Conservation (phyloP, 192 early-diverging fungal species). For the Coemansia umbellata region DNA sequence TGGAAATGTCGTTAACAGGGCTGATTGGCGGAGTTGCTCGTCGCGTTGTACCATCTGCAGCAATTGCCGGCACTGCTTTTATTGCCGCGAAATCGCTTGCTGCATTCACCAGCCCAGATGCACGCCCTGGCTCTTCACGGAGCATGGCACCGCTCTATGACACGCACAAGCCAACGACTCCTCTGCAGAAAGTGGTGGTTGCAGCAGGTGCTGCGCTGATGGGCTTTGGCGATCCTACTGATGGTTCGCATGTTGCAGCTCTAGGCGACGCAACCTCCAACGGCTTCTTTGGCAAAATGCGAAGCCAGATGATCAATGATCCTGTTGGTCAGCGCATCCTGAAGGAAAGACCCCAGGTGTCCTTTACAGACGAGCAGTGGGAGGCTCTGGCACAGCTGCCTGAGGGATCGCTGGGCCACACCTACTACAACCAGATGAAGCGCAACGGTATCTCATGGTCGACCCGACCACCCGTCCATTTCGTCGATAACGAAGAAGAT, state of each 20-base stretch:
- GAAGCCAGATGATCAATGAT: conserved; percentile 74
- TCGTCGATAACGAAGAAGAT: conserved; percentile 84
- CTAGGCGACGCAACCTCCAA: conserved; percentile 87
- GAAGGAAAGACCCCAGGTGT: conserved; percentile 74
- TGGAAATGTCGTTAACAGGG: conserved; percentile 24
- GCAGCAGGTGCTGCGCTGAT: conserved; percentile 74
- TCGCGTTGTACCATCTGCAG: conserved; percentile 21
- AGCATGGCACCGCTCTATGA: conserved; percentile 53
- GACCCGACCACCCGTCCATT: conserved; percentile 75
- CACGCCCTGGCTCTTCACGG: conserved; percentile 24
- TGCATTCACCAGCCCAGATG: conserved; percentile 49
- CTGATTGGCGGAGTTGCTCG: conserved; percentile 19
- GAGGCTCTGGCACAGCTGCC: conserved; percentile 57
- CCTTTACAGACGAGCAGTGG: conserved; percentile 64
- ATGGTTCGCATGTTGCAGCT: conserved; percentile 47
- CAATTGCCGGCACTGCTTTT: conserved; percentile 23
- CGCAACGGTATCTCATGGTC: conserved; percentile 76
- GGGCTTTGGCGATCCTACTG: conserved; percentile 70
- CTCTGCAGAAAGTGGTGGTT: conserved; percentile 58
- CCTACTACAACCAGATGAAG: conserved; percentile 82
- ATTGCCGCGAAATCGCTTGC: conserved; percentile 26
- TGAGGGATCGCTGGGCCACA: conserved; percentile 75
- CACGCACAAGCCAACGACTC: conserved; percentile 63
- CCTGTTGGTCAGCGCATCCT: conserved; percentile 78
- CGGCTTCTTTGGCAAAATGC: conserved; percentile 62